These are phyloP conservation scores for Verticillium isaacii DNA, from an alignment of 2,329 filamentous ascomycete species.

Conservation along the genomic window DNA sequence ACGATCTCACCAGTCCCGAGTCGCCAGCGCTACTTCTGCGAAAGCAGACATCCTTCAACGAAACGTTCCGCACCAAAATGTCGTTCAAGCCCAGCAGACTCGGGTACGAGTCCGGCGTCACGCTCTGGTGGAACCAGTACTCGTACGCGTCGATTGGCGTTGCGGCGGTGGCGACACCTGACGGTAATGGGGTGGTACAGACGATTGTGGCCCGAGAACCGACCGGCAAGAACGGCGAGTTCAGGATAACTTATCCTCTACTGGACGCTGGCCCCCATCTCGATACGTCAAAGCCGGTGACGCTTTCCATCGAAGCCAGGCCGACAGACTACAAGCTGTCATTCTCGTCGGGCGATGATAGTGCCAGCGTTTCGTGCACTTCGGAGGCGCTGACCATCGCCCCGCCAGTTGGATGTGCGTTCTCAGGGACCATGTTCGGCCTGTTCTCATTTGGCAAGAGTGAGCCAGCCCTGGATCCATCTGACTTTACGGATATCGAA, in stretches of 20 bases:
- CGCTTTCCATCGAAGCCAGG: conserved; percentile 12
- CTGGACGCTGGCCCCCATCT: background rate
- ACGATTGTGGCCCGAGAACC: conserved; percentile 15
- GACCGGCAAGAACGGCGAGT: conserved; percentile 14
- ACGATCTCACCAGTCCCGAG: conserved; percentile 42
- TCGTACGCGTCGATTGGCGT: conserved; percentile 27
- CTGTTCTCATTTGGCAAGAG: conserved; percentile 22
- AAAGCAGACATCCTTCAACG: conserved; percentile 43
- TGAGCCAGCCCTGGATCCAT: conserved; percentile 24
- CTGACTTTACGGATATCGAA: conserved; percentile 21
- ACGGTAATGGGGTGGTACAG: conserved; percentile 4
- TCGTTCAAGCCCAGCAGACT: conserved; percentile 37
- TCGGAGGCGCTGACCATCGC: conserved; percentile 18
- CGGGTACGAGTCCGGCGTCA: conserved; percentile 46
- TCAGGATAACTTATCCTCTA: conserved; percentile 8
- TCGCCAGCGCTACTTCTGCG: conserved; percentile 47
- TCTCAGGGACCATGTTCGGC: conserved; percentile 24
- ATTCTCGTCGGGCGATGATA: conserved; percentile 4
- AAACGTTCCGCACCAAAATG: conserved; percentile 36
- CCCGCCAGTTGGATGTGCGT: conserved; percentile 23
- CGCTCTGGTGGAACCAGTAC: conserved; percentile 49
- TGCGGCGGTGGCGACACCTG: conserved; percentile 12
- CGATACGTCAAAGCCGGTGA: conserved; percentile 1
- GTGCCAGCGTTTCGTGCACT: conserved; percentile 4
- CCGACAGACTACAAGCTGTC: conserved; percentile 15